Evolutionary conservation across 2,329 filamentous ascomycete genomes (phyloP).

Genomic region (Periconia digitata): DNA sequence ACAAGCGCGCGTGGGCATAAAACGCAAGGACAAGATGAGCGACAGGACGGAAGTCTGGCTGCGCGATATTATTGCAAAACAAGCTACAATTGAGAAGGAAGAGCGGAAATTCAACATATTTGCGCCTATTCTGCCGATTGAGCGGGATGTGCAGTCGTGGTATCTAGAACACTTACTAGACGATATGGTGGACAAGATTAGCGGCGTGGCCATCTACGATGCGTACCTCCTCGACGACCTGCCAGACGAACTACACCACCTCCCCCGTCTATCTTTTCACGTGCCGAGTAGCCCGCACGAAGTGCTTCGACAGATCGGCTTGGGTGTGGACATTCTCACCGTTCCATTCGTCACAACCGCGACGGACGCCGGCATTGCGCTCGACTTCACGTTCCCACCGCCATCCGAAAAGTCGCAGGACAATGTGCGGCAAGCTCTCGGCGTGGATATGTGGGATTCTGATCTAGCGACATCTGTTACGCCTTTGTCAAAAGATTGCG

Average conservation of each 20-base stretch:
- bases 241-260: slow-evolving; percentile 57
- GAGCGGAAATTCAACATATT: slow-evolving; percentile 49
- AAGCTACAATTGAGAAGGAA: slow-evolving; percentile 31
- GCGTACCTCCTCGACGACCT: slow-evolving; percentile 69
- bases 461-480: slow-evolving; percentile 62
- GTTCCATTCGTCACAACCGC: slow-evolving; percentile 72
- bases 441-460: slow-evolving; percentile 73
- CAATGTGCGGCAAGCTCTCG: slow-evolving; percentile 52
- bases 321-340: slow-evolving; percentile 79
- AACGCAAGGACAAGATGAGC: slow-evolving; percentile 79
- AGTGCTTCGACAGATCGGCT: slow-evolving; percentile 71
- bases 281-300: slow-evolving; percentile 71
- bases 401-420: slow-evolving; percentile 19
- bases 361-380: slow-evolving; percentile 83
- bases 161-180: slow-evolving; percentile 77
- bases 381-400: slow-evolving; percentile 74
- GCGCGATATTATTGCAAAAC: slow-evolving; percentile 61
- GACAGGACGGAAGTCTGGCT: slow-evolving; percentile 86
- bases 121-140: slow-evolving; percentile 71
- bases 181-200: slow-evolving; percentile 54
- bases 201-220: slow-evolving; percentile 78
- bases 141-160: slow-evolving; percentile 72
- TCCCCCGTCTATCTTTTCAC: slow-evolving; percentile 77
- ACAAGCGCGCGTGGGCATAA: slow-evolving; percentile 60
- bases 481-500: slow-evolving; percentile 65